Base-by-base conservation (phyloP, 495 filamentous ascomycete species). In the Trichocladium antarcticum region DNA sequence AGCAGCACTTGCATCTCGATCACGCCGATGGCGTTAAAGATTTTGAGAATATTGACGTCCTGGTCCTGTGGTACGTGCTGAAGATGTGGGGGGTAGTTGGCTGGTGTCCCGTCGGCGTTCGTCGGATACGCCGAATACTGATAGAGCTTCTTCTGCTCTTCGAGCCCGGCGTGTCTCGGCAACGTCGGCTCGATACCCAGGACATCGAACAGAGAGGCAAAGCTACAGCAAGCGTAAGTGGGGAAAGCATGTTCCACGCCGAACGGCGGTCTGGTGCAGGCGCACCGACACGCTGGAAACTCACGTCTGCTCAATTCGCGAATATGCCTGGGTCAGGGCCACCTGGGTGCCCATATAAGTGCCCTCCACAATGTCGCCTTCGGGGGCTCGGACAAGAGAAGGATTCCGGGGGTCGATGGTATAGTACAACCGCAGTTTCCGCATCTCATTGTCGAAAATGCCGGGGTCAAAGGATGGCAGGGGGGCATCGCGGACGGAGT, bases 331-430 rank as follows among this genome's bases (percentile, higher is more conserved):
- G 0, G 65, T 70, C 34, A 72, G 42, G 6, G 68, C 68, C 3
- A 68, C 45, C 41, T 69, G 63, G 0, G 68, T 72, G 4, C 68
- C 68, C 16, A 56, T 42, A 40, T 68, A 70, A 6, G 57, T 59
- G 1, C 62, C 64, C 40, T 61, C 42, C 17, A 20, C 34, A 14
- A 67, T 57, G 16, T 62, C 57, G 6, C 58, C 62, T 39, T 60
- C 42, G 5, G 60, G 60, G 35, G 50, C 49, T 9, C 37, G 42
- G 24, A 57, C 49, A 4, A 37, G 27, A 8, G 42, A 44, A 0
- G 58, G 56, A 28, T 61, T 29, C n/a, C 51, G 37, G 10, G 52
- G 54, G 32, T 64, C 63, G 31, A 62, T 6, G 9, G 50, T 54
- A 3, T 59, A 31, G 31, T 56, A 66, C 32, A 66, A 44, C 52